Base-by-base conservation (phyloP, 805 yeast genomes). In the Maudiozyma bulderi region DNA sequence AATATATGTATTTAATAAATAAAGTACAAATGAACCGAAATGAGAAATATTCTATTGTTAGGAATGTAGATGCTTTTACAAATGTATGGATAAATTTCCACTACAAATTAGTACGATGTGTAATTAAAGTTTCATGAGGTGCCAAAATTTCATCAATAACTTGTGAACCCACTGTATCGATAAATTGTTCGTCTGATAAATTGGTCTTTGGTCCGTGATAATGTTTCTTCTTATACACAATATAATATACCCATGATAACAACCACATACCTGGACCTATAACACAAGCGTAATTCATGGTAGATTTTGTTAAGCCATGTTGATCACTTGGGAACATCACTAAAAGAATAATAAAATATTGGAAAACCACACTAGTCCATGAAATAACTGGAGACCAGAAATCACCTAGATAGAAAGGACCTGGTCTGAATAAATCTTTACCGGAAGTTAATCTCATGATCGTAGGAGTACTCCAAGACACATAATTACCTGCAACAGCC, bases 221-320 rank as follows among this genome's bases (percentile, higher is more conserved):
- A 55, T 69, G 65, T 51, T 73, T 76, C 53, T 73, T 75, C 28
- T 81, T 84, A 58, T 74, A 73, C 3, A 70, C 59, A 46, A 62
- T 72, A 66, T 76, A 82, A 58, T 81, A 82, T 0, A 73, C 45
- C 52, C 74, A 59, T 0, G 84, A 70, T 20, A 80, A 67, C 3
- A 77, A 52, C 84, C 86, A 80, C 13, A 76, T 73, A 30, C 80
- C 81, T 29, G 78, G 77, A 38, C 79, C 82, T 50, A 84, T 78
- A 3, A 79, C 86, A 58, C 76, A 74, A 1, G 88, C 78, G 60
- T 84, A 85, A 65, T 85, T 85, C 93, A 85, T 84, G 5, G 76
- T 66, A 0, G 65, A 64, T 49, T 69, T 70, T 9, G 56, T 51
- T 5, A 64, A 56, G n/a, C 52, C 53, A 33, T 54, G 53, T 45